Evolutionary conservation across 371 early-diverging fungal genomes (phyloP), one percentile per base, ranked within the genome.

Genomic region (Dipsacomyces acuminosporus): DNA sequence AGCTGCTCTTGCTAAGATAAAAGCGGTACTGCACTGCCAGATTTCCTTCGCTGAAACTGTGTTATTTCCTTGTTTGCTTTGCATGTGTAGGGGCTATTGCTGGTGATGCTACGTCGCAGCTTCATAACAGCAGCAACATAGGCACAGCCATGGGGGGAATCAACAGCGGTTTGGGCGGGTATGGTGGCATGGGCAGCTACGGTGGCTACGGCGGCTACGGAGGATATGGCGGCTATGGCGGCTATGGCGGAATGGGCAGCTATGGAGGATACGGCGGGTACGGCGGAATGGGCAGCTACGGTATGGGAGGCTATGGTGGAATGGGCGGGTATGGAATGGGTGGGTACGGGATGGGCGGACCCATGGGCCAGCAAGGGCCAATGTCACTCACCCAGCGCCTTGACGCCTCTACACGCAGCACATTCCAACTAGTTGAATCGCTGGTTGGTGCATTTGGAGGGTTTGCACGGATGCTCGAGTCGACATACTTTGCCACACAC

Each of bases 381-480:
- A 65, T 82, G 58, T 73, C 84, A 15, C 59, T 89, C n/a, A 83
- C 88, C 38, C 86, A 84, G 45, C 80, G 82, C 43, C 84, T 93
- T 78, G 94, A 91, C 61, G 81, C 87, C 18, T 85, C 86, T 14
- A 90, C 95, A 1, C 85, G 87, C 43, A 81, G 91, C 11, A 88
- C 96, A 0, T 96, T 96, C 71, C 87, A 89, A 62, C 71, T 90
- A 23, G 85, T 96, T 42, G 90, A 93, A 54, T 82, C 86, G 7
- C 79, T 97, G 41, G 96, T 97, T 1, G 86, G 91, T 41, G 90
- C 95, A 0, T 94, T 97, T 80, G 93, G 91, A 20, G 96, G 96
- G 8, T 92, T 97, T 75, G 85, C 94, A 8, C 93, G 93, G 53
- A 95, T 97, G 96, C 79, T 97, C 18, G 96, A 95, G 54, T 90